Percentiles rank a stretch among this genome's conserved stretches.
Conservation (phyloP, 208 protist species). For the Trypanosoma conorhini region DNA sequence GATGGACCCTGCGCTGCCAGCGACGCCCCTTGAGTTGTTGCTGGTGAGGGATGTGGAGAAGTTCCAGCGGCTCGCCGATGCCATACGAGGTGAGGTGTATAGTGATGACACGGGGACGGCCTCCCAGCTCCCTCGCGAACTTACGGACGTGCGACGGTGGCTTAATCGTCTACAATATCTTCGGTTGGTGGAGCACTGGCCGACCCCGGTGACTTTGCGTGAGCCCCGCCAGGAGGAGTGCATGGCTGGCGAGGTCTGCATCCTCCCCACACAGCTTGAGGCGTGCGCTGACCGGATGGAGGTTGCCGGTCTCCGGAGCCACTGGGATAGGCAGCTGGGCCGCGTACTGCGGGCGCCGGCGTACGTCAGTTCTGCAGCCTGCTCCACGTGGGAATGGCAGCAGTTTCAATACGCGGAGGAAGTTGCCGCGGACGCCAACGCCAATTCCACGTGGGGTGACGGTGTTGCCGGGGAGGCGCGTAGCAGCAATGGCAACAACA, state of each 20-base stretch:
- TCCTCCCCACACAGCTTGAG: slow-evolving; percentile 2
- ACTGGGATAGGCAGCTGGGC: slow-evolving; percentile 26
- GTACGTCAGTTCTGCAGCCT: neutral
- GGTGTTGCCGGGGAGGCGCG: neutral
- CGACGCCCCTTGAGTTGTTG: neutral
- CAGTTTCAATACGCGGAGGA: slow-evolving; percentile 33
- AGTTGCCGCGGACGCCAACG: slow-evolving; percentile 1
- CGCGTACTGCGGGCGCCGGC: slow-evolving; percentile 10
- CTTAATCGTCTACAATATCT: slow-evolving; percentile 70
- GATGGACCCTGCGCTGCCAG: neutral
- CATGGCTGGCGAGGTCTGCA: neutral
- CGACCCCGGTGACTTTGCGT: neutral
- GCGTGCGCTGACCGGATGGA: neutral
- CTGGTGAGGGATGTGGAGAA: slow-evolving; percentile 20
- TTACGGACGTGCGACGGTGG: slow-evolving; percentile 70
- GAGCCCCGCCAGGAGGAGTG: neutral
- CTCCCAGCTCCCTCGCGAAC: neutral
- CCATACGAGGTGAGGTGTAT: slow-evolving; percentile 25
- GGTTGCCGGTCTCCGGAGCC: slow-evolving; percentile 1
- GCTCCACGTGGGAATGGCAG: slow-evolving; percentile 26
- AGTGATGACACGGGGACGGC: neutral
- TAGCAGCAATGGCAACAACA: slow-evolving; percentile 3
- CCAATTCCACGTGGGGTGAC: neutral
- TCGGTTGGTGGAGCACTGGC: slow-evolving; percentile 35
- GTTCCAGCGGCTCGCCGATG: slow-evolving; percentile 21